Percentiles rank a stretch among this genome's conserved stretches.
Evolutionary conservation across 352 stramenopile genomes (phyloP).

Genomic region (Globisporangium megalacanthum): DNA sequence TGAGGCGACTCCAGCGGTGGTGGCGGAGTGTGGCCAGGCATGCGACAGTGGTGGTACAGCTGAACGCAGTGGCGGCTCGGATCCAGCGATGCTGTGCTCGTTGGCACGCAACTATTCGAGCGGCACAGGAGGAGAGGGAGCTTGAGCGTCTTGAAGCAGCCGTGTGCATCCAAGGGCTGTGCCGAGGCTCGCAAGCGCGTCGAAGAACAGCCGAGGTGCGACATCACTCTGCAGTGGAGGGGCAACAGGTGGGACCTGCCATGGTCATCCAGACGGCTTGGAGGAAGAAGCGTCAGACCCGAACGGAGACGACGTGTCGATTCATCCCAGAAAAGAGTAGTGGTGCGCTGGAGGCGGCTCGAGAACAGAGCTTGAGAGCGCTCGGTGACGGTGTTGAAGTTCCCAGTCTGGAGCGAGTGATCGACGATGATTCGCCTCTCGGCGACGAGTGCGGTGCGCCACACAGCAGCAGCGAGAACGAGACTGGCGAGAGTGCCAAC

Average conservation of each 20-base stretch:
- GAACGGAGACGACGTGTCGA: neutral
- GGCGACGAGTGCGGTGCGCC: too few relatives aligned
- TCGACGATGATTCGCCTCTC: too few relatives aligned
- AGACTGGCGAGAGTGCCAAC: too few relatives aligned
- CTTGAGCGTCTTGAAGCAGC: slow-evolving; percentile 22
- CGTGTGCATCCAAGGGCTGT: slow-evolving; percentile 42
- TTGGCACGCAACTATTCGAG: neutral
- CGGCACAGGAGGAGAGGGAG: neutral
- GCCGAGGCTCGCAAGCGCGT: slow-evolving; percentile 13
- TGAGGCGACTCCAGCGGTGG: slow-evolving; percentile 36
- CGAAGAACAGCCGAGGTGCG: neutral
- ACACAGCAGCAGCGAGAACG: too few relatives aligned
- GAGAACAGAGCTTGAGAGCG: neutral
- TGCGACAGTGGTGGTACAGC: neutral
- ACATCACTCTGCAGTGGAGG: neutral
- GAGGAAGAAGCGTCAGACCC: neutral
- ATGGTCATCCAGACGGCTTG: neutral
- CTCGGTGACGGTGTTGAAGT: too few relatives aligned
- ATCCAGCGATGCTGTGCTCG: neutral
- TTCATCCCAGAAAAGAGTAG: neutral
- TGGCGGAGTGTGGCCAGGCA: slow-evolving; percentile 21
- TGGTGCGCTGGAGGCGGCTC: neutral
- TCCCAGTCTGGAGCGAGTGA: too few relatives aligned
- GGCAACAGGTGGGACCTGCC: neutral
- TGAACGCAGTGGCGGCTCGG: neutral